A percentile compares a stretch with the other conserved stretches of the same genome.
Evolutionary conservation across 2,329 filamentous ascomycete genomes (phyloP).

Genomic region (Pseudocercospora cruenta): DNA sequence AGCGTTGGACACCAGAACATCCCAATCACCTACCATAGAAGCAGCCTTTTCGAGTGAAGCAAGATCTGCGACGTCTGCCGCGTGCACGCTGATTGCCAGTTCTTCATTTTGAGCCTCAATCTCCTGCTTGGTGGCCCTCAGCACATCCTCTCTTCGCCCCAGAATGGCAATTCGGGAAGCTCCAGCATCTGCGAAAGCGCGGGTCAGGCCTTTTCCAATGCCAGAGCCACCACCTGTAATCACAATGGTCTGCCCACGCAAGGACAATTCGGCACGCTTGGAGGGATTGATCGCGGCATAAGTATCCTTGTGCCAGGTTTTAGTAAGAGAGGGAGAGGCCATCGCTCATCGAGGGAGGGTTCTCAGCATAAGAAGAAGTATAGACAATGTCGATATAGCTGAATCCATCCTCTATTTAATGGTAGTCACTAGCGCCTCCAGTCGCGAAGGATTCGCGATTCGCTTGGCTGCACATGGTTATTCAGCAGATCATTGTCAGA

Average conservation of each 20-base stretch:
- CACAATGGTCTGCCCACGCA: conserved; percentile 43
- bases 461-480: background rate
- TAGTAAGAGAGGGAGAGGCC: background rate
- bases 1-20: conserved; percentile 2
- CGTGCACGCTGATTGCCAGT: background rate
- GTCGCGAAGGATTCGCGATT: background rate
- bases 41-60: background rate
- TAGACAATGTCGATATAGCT: background rate
- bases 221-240: conserved; percentile 51
- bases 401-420: background rate
- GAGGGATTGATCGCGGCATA: conserved; percentile 44
- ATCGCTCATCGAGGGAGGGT: background rate
- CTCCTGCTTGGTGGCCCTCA: background rate
- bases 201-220: conserved; percentile 50
- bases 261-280: conserved; percentile 37
- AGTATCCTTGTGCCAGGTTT: conserved; percentile 15
- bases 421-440: background rate
- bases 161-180: conserved; percentile 47
- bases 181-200: conserved; percentile 50
- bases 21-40: background rate
- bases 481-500: background rate
- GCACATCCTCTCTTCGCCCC: background rate
- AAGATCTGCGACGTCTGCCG: background rate
- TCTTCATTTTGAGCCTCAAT: background rate
- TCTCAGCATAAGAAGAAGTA: background rate